Evolutionary conservation across 495 filamentous ascomycete species (phyloP), one percentile per base, ranked within the genome.

Genomic region (Aspergillus panamensis): DNA sequence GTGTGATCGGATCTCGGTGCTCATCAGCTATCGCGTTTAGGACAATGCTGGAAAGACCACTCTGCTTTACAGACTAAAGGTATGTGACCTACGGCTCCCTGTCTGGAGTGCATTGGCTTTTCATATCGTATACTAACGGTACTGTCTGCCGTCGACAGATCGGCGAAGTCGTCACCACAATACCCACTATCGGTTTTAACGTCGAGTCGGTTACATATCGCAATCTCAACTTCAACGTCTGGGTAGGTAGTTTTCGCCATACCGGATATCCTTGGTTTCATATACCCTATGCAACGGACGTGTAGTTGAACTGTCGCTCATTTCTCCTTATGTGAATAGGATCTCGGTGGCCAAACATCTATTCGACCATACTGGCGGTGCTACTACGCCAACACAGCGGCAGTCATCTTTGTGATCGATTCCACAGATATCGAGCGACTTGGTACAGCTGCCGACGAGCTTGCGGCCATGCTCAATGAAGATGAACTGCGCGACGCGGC

Each of bases 21-120:
- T 73, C 48, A 69, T 54, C 45, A 33, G 42, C 45, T 54, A 30
- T 44, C 30, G 51, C 65, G 21, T 64, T 32, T 68, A 97, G 92
- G 94, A 98, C 74, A 98, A 98, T 72, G 94, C 94, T 43, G 94
- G 94, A 68, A 98, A 98, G 74, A 98, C 94, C 40, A 98, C 94
- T 47, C 80, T 98, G 53, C 82, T 98, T 21, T 98, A 97, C 76
- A 87, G 95, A 70, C 77, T 98, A 51, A 96, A 97, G 87, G 92
- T 96, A 74, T 33, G 35, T n/a, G 78, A 33, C n/a, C 40, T 2
- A n/a, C 6, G 21, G 14, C 14, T 8, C 29, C 16, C 21, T 17
- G 8, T n/a, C 9, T 20, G 21, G 7, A 3, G 16, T 19, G 10
- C 19, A 14, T 9, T 16, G 19, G 9, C 8, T 10, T 14, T 40